Percentiles rank a stretch among this genome's conserved stretches.
Evolutionary conservation across 441 rosid genomes (phyloP).

Genomic region (Corymbia calophylla): DNA sequence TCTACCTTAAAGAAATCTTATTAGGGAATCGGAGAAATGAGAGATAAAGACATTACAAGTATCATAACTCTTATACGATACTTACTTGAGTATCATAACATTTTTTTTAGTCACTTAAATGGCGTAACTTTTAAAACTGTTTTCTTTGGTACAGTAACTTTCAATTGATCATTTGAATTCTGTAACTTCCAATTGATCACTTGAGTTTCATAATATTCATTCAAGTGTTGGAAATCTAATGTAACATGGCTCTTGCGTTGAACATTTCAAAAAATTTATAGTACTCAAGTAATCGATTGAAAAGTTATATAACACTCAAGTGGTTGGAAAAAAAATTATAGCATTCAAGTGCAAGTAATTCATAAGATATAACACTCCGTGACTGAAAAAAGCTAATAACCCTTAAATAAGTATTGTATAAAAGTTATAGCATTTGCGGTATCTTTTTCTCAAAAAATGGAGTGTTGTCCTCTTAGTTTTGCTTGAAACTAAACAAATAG

Average conservation of each 20-base stretch:
- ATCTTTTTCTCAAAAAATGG: too few species aligned
- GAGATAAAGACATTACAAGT: too few species aligned
- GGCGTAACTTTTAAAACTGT: accelerated
- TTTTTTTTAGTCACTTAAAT: neutral
- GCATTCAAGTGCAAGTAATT: too few species aligned
- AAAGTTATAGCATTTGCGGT: too few species aligned
- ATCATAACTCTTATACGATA: accelerated
- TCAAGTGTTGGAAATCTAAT: neutral
- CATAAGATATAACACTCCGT: too few species aligned
- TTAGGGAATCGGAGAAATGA: neutral
- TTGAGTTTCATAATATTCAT: neutral
- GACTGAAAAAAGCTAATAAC: too few species aligned
- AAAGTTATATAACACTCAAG: too few species aligned
- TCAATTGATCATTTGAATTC: too few species aligned
- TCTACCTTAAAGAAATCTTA: neutral
- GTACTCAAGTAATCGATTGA: accelerated
- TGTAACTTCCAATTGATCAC: neutral
- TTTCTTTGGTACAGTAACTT: too few species aligned
- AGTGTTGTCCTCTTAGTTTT: neutral
- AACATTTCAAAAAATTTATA: too few species aligned
- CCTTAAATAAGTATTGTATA: too few species aligned
- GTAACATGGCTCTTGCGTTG: neutral
- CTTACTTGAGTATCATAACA: accelerated
- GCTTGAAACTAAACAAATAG: neutral
- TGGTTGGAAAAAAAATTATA: too few species aligned